Base-by-base conservation (phyloP, 345 rosid genomes). In the Chamaenerion angustifolium region DNA sequence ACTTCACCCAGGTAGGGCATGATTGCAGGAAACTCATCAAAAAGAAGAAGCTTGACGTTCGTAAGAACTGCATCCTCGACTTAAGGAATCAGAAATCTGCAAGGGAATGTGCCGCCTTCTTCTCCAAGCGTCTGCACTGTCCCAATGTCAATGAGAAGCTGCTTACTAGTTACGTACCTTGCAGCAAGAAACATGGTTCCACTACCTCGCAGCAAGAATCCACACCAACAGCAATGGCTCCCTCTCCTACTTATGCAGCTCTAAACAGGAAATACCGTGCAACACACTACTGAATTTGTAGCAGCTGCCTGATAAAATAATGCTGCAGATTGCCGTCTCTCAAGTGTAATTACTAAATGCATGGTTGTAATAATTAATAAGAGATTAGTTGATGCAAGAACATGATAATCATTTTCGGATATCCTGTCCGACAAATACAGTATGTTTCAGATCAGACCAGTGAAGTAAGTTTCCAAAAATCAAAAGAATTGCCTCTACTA, bases 1-100 rank as follows among this genome's bases (percentile, higher is more conserved):
- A 72, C 64, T 77, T 81, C 68, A 81, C 83, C 4, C 64, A 73
- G 53, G 76, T 75, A 13, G 83, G 88, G 6, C 74, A 72, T 0
- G 51, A 44, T 31, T 81, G 88, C 62, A 48, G 76, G 68, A 47
- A 68, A 8, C 51, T 72, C 57, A 66, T 80, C 17, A 0, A 0
- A 10, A 46, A 11, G 1, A 75, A 64, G 60, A 51, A 1, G 17
- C 76, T 81, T 7, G 70, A 77, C 50, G 67, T 81, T 12, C 17
- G 49, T 12, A 67, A 44, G 64, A 77, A 81, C 70, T 81, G 88
- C 73, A 72, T 81, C 60, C 35, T 58, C 43, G 88, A 49, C 35
- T 71, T 80, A 14, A 77, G 83, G n/a, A 7, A 25, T 5, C 81
- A 81, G 71, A 72, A 64, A 54, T 10, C 65, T 11, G 18, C 11